These are phyloP conservation scores for Nyctanthes arbortristis DNA, from an alignment of 257 asterid genomes.

Conservation along the genomic window DNA sequence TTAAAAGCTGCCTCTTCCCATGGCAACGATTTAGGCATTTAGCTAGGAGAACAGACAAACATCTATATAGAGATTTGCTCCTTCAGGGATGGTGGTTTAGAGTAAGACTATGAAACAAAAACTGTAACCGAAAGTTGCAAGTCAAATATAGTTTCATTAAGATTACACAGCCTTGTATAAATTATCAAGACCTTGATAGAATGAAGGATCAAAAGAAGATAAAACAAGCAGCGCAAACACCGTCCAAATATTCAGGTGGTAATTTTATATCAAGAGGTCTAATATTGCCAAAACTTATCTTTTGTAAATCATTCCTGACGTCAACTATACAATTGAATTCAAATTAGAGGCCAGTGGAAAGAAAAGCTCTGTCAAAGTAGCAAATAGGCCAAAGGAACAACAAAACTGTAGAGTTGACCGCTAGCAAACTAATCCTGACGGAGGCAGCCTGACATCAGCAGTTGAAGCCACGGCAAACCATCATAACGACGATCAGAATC, in stretches of 20 bases:
- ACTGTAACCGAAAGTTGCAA: too few species aligned
- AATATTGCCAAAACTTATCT: conserved; percentile 10
- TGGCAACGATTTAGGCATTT: too few species aligned
- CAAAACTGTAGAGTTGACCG: not conserved
- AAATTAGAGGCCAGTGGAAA: conserved; percentile 17
- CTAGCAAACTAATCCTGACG: not conserved
- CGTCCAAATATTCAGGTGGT: not conserved
- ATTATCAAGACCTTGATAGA: too few species aligned
- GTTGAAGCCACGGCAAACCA: conserved; percentile 56
- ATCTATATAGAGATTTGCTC: too few species aligned
- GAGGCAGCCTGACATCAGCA: conserved; percentile 27
- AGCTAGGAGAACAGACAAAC: too few species aligned
- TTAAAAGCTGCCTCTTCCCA: too few species aligned
- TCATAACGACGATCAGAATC: conserved; percentile 38
- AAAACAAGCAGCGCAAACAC: not conserved
- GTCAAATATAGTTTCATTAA: too few species aligned
- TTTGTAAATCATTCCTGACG: conserved; percentile 18
- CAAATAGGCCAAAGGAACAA: conserved; percentile 3
- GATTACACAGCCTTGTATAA: too few species aligned
- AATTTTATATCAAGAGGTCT: not conserved
- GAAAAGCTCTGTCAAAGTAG: conserved; percentile 1
- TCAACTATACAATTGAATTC: conserved; percentile 18
- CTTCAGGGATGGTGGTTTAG: too few species aligned
- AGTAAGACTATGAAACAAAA: too few species aligned
- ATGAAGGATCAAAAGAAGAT: too few species aligned